A percentile compares a stretch with the other conserved stretches of the same genome.
Conservation (phyloP, 345 rosid species). For the Raphanus sativus region DNA sequence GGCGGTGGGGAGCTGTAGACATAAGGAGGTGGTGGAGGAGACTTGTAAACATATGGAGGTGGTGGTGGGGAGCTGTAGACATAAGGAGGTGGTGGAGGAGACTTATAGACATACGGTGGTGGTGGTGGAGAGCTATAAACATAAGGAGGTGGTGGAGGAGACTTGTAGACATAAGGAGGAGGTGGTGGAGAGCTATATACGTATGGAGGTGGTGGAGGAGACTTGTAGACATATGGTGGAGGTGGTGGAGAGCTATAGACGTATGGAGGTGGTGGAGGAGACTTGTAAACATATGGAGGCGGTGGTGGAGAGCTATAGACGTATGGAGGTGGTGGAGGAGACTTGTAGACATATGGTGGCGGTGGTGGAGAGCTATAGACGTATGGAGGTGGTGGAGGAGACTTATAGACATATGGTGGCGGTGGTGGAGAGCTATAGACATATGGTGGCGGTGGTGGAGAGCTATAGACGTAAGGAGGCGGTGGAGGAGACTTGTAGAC, state of each 20-base stretch:
- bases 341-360: not conserved
- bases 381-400: constrained; percentile 3
- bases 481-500: not conserved
- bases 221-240: not conserved
- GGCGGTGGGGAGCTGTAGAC: not conserved
- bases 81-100: constrained; percentile 6
- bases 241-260: constrained; percentile 8
- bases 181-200: not conserved
- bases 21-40: not conserved
- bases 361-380: not conserved
- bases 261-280: constrained; percentile 6
- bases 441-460: not conserved
- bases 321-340: not conserved
- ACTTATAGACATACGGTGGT: not conserved
- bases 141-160: constrained; percentile 5
- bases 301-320: not conserved
- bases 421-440: not conserved
- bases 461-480: not conserved
- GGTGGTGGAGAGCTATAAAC: constrained; percentile 1
- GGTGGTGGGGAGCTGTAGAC: not conserved
- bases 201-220: constrained; percentile 4
- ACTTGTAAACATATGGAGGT: too few relatives aligned
- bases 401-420: not conserved
- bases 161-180: not conserved
- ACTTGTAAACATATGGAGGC: not conserved